Conservation (phyloP, 495 filamentous ascomycete species). For the Oidiodendron maius region DNA sequence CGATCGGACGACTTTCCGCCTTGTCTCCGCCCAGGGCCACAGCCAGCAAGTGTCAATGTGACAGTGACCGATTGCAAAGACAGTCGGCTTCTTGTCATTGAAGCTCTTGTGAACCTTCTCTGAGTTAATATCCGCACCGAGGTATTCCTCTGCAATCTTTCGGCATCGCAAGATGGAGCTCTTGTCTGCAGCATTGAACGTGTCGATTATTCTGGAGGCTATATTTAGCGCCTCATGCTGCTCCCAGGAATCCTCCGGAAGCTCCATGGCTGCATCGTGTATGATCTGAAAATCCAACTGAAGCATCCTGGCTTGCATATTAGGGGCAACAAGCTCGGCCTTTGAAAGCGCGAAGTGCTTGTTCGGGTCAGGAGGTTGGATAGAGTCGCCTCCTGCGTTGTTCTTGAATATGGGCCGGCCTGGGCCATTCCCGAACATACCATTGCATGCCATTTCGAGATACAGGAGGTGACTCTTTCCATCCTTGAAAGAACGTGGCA, state of each 20-base stretch:
- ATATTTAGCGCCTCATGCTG: conserved; percentile 61
- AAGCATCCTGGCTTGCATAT: conserved; percentile 58
- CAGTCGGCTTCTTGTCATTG: conserved; percentile 48
- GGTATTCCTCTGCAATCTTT: conserved; percentile 56
- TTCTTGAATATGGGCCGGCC: conserved; percentile 70
- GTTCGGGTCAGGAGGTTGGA: conserved; percentile 63
- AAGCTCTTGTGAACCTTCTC: conserved; percentile 53
- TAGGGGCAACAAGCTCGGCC: conserved; percentile 64
- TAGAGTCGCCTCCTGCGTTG: conserved; percentile 50
- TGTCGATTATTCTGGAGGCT: conserved; percentile 64
- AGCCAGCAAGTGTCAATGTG: conserved; percentile 70
- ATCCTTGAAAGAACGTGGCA: conserved; percentile 55
- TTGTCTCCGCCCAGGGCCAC: conserved; percentile 78
- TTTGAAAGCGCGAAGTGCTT: conserved; percentile 52
- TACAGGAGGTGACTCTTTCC: conserved; percentile 65
- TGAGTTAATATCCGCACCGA: conserved; percentile 60
- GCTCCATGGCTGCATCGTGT: conserved; percentile 57
- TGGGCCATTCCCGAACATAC: conserved; percentile 71
- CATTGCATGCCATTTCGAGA: conserved; percentile 77
- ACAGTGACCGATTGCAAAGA: conserved; percentile 68
- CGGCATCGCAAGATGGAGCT: conserved; percentile 55
- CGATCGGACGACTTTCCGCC: conserved; percentile 70
- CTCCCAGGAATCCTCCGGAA: conserved; percentile 55
- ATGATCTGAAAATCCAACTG: conserved; percentile 75
- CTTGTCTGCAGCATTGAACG: conserved; percentile 58